Base-by-base conservation (phyloP, 139 green algal species). In the Asterochloris erici region DNA sequence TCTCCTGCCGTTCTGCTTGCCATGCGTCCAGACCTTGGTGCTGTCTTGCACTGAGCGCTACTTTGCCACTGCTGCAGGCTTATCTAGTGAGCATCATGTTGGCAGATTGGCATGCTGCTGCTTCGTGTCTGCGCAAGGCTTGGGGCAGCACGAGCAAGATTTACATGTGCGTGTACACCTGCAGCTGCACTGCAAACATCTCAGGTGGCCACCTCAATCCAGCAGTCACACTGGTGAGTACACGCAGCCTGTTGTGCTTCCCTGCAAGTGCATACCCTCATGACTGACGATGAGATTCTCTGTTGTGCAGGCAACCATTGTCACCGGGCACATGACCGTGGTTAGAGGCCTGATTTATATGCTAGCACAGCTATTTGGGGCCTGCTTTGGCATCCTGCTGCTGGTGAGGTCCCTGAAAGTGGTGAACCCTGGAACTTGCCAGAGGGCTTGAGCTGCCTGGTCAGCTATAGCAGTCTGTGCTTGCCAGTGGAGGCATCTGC, bases 181-280 rank as follows among this genome's bases (percentile, higher is more conserved):
- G 38, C 38, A 54, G 38, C 38, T 54, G 38, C 13, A 94, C 93
- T 38, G 87, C 88, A 78, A 94, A 94, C 79, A 82, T 94, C 6
- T 89, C 81, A 54, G 91, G 91, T 0, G 91, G 87, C 0, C 91
- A 95, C 79, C 84, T 95, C 16, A 95, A 94, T 79, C 91, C 91
- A 4, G 90, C 91, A 17, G 91, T 95, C 2, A 91, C 86, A 12
- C 87, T 94, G 68, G 38, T 54, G 38, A 54, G 6, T 10, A 54
- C 6, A 10, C 38, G 38, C 38, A 54, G 38, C 38, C 38, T 6
- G 4, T 54, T 54, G 38, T 54, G 38, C 38, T 54, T 54, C 38
- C 38, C 38, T 54, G 38, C 38, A 54, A 54, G 38, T 54, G 38
- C 6, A 6, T 6, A 54, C 38, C 4, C 38, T 54, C 38, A 54